Conservation (phyloP, 371 early-diverging fungal species). For the Choanephora cucurbitarum region DNA sequence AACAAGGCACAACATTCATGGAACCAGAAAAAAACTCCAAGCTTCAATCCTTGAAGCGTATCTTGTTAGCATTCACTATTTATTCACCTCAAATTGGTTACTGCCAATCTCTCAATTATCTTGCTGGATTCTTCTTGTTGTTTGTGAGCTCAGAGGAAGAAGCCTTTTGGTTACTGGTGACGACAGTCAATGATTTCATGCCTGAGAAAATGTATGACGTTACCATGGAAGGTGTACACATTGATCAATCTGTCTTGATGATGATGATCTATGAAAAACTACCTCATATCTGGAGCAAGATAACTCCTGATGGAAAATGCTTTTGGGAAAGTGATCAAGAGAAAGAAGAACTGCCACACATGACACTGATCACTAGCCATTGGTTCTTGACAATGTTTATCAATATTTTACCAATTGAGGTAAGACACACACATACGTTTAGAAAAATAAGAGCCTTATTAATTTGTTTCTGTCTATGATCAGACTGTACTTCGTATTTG, state of each 20-base stretch:
- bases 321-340: constrained; percentile 53
- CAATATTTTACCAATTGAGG: constrained; percentile 72
- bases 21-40: constrained; percentile 49
- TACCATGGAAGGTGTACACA: constrained; percentile 75
- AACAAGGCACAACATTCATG: constrained; percentile 29
- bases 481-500: constrained; percentile 73
- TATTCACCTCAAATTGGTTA: constrained; percentile 75
- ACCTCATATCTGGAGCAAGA: constrained; percentile 56
- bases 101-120: constrained; percentile 82
- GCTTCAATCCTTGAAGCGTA: constrained; percentile 69
- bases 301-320: constrained; percentile 39
- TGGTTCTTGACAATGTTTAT: constrained; percentile 85
- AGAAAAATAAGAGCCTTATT: not conserved
- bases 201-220: constrained; percentile 82
- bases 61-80: constrained; percentile 70
- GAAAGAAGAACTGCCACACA: constrained; percentile 58
- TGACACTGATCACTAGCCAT: constrained; percentile 75
- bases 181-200: constrained; percentile 68
- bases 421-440: constrained; percentile 27
- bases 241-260: constrained; percentile 76
- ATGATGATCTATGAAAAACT: constrained; percentile 56
- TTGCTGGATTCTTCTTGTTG: constrained; percentile 77
- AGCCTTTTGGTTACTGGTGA: constrained; percentile 80
- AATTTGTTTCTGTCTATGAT: not conserved
- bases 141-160: constrained; percentile 73